These are phyloP conservation scores for Alternaria consortialis DNA, from an alignment of 2,329 filamentous ascomycete genomes.

Conservation along the genomic window DNA sequence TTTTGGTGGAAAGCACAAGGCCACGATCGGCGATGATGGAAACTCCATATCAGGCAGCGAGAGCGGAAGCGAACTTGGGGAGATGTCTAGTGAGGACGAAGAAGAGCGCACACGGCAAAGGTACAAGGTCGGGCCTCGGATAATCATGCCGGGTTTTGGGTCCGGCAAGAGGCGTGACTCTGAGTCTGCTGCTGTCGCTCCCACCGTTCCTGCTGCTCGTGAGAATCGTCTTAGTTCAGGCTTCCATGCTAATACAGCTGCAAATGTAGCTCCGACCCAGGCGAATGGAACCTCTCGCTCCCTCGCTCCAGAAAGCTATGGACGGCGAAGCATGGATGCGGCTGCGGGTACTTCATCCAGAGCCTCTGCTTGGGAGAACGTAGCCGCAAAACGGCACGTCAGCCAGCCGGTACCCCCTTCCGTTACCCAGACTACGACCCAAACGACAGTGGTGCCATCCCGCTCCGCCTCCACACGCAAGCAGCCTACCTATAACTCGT, in stretches of 20 bases:
- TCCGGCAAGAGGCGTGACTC: constrained; percentile 34
- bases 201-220: constrained; percentile 12
- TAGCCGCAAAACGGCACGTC: constrained; percentile 34
- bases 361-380: constrained; percentile 36
- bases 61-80: constrained; percentile 37
- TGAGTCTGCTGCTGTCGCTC: constrained; percentile 20
- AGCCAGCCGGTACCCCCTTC: constrained; percentile 39
- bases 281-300: constrained; percentile 19
- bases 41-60: constrained; percentile 40
- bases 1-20: constrained; percentile 34
- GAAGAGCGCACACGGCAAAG: constrained; percentile 42
- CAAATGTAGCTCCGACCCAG: constrained; percentile 16
- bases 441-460: constrained; percentile 29
- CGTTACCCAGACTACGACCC: constrained; percentile 20
- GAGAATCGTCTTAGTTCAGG: constrained; percentile 33
- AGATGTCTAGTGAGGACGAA: constrained; percentile 42
- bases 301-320: constrained; percentile 19
- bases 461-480: constrained; percentile 34
- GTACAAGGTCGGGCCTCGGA: constrained; percentile 48
- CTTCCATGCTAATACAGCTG: constrained; percentile 37
- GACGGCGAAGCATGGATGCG: constrained; percentile 28
- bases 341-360: constrained; percentile 20
- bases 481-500: constrained; percentile 45
- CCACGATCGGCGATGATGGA: constrained; percentile 46
- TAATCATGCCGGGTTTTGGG: constrained; percentile 42